Conservation (phyloP, 2,329 filamentous ascomycete species). For the Microdochium trichocladiopsis region DNA sequence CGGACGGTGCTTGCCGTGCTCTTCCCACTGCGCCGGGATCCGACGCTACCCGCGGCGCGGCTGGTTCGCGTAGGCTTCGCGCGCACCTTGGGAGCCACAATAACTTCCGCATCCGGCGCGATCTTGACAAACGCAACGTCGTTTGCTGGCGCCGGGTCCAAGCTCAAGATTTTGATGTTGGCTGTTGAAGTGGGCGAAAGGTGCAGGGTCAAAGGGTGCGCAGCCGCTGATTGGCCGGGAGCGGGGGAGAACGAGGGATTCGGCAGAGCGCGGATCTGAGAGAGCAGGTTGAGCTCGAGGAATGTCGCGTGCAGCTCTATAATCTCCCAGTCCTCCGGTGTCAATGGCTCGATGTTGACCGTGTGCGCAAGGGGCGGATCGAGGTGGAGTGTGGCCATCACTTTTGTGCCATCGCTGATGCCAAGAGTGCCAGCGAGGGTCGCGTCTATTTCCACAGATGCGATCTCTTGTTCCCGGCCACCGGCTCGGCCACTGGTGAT, state of each 20-base stretch:
- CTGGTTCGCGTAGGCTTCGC: slow-evolving; percentile 58
- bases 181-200: slow-evolving; percentile 93
- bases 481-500: slow-evolving; percentile 51
- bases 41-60: slow-evolving; percentile 60
- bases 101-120: slow-evolving; percentile 88
- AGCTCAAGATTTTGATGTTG: slow-evolving; percentile 76
- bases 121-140: slow-evolving; percentile 83
- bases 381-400: slow-evolving; percentile 66
- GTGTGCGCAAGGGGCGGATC: slow-evolving; percentile 90
- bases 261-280: slow-evolving; percentile 86
- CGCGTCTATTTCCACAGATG: slow-evolving; percentile 79
- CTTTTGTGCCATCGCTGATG: slow-evolving; percentile 74
- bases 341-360: slow-evolving; percentile 93
- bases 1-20: slow-evolving; percentile 67
- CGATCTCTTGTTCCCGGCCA: slow-evolving; percentile 68
- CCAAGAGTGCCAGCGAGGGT: slow-evolving; percentile 74
- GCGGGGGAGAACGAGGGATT: slow-evolving; percentile 64
- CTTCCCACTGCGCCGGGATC: slow-evolving; percentile 68
- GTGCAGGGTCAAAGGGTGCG: slow-evolving; percentile 84
- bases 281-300: slow-evolving; percentile 85
- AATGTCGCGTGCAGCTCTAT: slow-evolving; percentile 97
- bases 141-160: slow-evolving; percentile 66
- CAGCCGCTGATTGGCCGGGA: slow-evolving; percentile 40
- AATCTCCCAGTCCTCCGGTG: slow-evolving; percentile 96
- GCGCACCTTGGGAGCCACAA: slow-evolving; percentile 89